phyloP scores from a whole-genome alignment of 1,284 basidiomycete species.

The Ustanciosporium gigantosporum region DNA sequence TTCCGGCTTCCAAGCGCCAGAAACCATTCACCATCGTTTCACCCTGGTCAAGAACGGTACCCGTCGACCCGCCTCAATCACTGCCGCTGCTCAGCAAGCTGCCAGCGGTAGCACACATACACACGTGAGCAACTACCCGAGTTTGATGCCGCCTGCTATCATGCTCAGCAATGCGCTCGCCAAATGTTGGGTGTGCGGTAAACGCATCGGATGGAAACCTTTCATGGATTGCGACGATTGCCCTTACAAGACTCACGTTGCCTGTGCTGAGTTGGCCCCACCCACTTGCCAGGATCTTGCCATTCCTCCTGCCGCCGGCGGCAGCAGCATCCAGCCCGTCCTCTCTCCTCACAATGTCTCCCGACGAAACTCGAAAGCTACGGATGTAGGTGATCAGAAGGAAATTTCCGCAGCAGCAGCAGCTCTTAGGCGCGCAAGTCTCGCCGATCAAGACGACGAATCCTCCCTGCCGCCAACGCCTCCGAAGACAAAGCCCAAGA shows the following conservation, averaged over 20 bases:
- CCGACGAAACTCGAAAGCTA: conserved; percentile 22
- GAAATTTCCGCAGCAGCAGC: conserved; percentile 38
- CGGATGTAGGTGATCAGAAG: conserved; percentile 20
- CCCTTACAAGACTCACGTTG: conserved; percentile 55
- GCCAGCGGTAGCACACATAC: conserved; percentile 8
- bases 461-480: conserved; percentile 1
- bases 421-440: conserved; percentile 14
- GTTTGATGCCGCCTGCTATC: conserved; percentile 48
- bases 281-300: conserved; percentile 50
- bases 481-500: conserved; percentile 25
- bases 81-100: conserved; percentile 26
- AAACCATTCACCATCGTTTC: conserved; percentile 49
- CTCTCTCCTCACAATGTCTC: conserved; percentile 32
- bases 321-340: conserved; percentile 18
- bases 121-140: conserved; percentile 19
- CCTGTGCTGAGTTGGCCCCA: conserved; percentile 47
- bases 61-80: conserved; percentile 30
- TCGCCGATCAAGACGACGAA: conserved; percentile 15
- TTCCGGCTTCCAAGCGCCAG: conserved; percentile 18
- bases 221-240: conserved; percentile 59
- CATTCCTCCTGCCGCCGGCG: conserved; percentile 22
- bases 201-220: conserved; percentile 52
- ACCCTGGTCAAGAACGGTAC: conserved; percentile 56
- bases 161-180: conserved; percentile 55
- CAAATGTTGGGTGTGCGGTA: conserved; percentile 53